Base-by-base conservation (phyloP, 345 rosid genomes). In the Pistacia integerrima region DNA sequence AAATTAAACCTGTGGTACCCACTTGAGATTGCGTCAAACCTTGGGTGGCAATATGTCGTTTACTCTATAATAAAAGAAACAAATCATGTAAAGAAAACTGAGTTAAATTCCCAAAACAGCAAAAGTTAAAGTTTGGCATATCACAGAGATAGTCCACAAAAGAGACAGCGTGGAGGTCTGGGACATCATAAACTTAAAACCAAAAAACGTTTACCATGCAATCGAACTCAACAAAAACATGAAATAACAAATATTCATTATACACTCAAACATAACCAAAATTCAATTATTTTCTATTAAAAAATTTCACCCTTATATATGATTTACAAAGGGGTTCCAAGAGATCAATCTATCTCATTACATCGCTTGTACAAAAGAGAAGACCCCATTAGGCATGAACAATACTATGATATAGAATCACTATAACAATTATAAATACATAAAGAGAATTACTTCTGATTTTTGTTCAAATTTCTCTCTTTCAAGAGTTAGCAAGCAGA, bases 401-500 rank as follows among this genome's bases (percentile, higher is more conserved):
- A 30, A 30, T 30, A 2, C 1, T 30, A 30, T 30, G 33, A 30
- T 30, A 30, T 2, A 30, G 33, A 30, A 72, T 44, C 52, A 70
- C n/a, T 6, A 56, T 11, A 11, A 72, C 22, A 48, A 11, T 22
- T 11, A 54, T 4, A 60, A 16, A 38, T 2, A 10, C 38, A 44
- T 63, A 28, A 10, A 35, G 46, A n/a, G 33, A n/a, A 22, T 41
- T 2, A 22, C 7, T 36, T 17, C 54, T 17, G 13, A 38, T 6
- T 38, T 60, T 30, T 33, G 22, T 49, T 62, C 69, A 20, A 44
- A 56, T 30, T 46, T 13, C 35, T 75, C 38, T 66, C 28, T 3
- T n/a, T 3, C 20, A 63, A 8, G 58, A 55, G 51, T 55, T 70
- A 57, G 62, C 70, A 72, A 80, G 52, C 38, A 58, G 63, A 14